Evolutionary conservation across 2,329 filamentous ascomycete species (phyloP).

Genomic region (Pseudonectria buxi): DNA sequence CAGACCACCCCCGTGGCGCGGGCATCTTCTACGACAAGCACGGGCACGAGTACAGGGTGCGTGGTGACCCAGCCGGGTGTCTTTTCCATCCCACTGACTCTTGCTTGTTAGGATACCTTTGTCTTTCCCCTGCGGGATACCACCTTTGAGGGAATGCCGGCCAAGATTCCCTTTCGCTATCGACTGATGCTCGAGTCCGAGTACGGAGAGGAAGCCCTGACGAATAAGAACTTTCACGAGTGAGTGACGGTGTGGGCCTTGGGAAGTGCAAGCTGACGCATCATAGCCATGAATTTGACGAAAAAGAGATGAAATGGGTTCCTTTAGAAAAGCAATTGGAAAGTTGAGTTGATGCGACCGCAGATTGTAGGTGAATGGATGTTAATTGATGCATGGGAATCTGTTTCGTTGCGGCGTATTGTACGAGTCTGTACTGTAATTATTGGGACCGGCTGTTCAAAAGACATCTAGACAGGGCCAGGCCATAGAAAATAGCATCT

Average conservation of each 20-base stretch:
- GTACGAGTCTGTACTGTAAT: too few relatives aligned
- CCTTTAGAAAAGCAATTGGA: slow-evolving; percentile 2
- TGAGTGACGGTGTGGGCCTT: slow-evolving; percentile 31
- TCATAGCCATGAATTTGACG: slow-evolving; percentile 35
- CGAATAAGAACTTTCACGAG: slow-evolving; percentile 45
- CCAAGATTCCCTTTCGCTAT: slow-evolving; percentile 59
- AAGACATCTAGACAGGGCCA: too few relatives aligned
- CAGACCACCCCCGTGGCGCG: slow-evolving; percentile 34
- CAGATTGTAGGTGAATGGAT: background rate
- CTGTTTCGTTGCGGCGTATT: too few relatives aligned
- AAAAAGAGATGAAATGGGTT: slow-evolving; percentile 30
- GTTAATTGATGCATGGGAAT: too few relatives aligned
- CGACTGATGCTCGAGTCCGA: slow-evolving; percentile 52
- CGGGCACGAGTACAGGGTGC: slow-evolving; percentile 42
- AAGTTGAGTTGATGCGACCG: slow-evolving; percentile 1
- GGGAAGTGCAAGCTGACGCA: background rate
- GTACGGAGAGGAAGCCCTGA: slow-evolving; percentile 47
- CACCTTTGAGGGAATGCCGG: slow-evolving; percentile 59
- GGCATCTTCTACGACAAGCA: slow-evolving; percentile 46
- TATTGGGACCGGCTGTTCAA: too few relatives aligned
- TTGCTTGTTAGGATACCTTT: slow-evolving; percentile 39
- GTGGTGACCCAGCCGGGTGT: slow-evolving; percentile 1
- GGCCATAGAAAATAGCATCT: too few relatives aligned
- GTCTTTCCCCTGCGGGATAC: slow-evolving; percentile 65
- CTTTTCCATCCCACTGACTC: background rate